Evolutionary conservation across 78 protist species (phyloP), one percentile per base, ranked within the genome.

Genomic region (Dictyostelium intermedium): DNA sequence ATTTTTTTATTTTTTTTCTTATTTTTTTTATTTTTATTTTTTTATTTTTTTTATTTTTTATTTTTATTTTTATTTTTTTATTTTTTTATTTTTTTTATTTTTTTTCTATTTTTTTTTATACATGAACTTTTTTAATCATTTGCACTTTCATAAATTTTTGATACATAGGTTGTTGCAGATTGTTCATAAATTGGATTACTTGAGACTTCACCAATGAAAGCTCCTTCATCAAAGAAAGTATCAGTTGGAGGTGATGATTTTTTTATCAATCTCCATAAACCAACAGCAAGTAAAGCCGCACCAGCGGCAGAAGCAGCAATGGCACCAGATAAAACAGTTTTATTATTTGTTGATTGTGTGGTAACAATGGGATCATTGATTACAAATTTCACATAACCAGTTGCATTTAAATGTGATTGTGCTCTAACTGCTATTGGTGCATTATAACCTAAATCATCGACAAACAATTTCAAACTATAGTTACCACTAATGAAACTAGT

Each of bases 181-280:
- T 27, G 10, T 70, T 70, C 43, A n/a, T 86, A 86, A 1, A 86
- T 25, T 78, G 92, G 92, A 61, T 78, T 86, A 5, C 63, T 77
- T 77, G 92, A 86, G 61, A 20, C 37, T 14, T 66, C 60, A 41
- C 82, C 93, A 6, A 77, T 4, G 16, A 35, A 77, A 37, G 85
- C 81, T 14, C 34, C 8, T n/a, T 87, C 93, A 43, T 85, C 93
- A 79, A 87, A 87, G 93, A 87, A 87, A 3, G 92, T 84, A 35
- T 63, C 63, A 35, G 92, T 86, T 23, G 92, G 92, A 61, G 92
- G 92, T 27, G 84, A 83, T 2, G 61, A 5, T 34, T 14, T 50
- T 25, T 41, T 76, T 25, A 86, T 6, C 20, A 86, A 43, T 61
- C 37, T 86, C 83, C 84, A 86, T 7, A 78, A 8, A 78, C 85